Percentiles rank a stretch among this genome's conserved stretches.
These are phyloP conservation scores for Beta lomatogona DNA, from an alignment of 179 eudicot species.

Conservation along the genomic window DNA sequence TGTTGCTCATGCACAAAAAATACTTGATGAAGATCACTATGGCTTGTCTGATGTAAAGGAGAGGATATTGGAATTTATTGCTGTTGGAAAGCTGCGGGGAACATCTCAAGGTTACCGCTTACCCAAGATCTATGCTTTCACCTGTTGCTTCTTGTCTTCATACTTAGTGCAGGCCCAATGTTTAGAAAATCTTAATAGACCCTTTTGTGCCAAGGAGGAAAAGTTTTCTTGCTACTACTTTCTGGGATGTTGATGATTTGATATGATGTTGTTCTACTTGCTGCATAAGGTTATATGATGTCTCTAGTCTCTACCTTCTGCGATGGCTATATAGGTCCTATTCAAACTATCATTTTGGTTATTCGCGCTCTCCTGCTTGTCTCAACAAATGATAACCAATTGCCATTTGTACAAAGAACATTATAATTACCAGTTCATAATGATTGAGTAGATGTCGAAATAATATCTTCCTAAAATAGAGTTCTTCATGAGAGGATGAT, in stretches of 20 bases:
- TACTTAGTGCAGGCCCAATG: not conserved
- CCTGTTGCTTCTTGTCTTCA: not conserved
- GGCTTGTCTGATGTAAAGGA: slow-evolving; percentile 93
- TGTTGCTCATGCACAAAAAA: slow-evolving; percentile 77
- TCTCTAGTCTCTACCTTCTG: not conserved
- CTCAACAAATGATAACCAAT: not conserved
- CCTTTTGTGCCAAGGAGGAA: not conserved
- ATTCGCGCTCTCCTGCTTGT: not conserved
- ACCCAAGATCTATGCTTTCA: slow-evolving; percentile 8
- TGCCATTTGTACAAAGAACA: not conserved
- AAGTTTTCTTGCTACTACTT: not conserved
- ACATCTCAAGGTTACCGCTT: slow-evolving; percentile 71
- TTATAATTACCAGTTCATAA: not conserved
- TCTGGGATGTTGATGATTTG: not conserved
- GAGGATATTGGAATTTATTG: slow-evolving; percentile 94
- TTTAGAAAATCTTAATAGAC: not conserved
- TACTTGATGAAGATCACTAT: slow-evolving; percentile 97
- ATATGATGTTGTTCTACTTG: not conserved
- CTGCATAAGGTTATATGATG: not conserved
- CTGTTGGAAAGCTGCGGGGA: slow-evolving; percentile 97
- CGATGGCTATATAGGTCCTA: not conserved
- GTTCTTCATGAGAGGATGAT: not conserved
- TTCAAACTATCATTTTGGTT: not conserved
- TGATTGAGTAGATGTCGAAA: slow-evolving; percentile 2
- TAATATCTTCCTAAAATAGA: not conserved